These are phyloP conservation scores for Fusarium sp. DNA, from an alignment of 2,329 filamentous ascomycete genomes.

Conservation along the genomic window DNA sequence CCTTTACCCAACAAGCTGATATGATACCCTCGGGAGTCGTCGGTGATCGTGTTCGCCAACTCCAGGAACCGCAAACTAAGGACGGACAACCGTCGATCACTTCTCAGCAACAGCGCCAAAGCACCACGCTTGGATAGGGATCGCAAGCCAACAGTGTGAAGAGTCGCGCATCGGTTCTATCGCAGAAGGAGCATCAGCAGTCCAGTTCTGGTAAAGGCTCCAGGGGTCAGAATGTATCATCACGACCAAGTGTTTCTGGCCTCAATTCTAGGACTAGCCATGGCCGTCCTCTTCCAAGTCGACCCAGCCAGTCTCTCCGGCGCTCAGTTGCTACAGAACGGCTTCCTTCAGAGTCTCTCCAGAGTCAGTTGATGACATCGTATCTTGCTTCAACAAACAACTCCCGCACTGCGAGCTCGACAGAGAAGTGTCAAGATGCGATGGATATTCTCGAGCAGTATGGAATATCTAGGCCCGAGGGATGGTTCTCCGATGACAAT, in stretches of 20 bases:
- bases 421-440: slow-evolving; percentile 59
- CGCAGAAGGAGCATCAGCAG: slow-evolving; percentile 26
- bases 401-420: slow-evolving; percentile 53
- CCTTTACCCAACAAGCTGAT: slow-evolving; percentile 27
- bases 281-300: background rate
- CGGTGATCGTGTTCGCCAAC: slow-evolving; percentile 50
- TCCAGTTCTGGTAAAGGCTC: background rate
- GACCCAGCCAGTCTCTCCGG: background rate
- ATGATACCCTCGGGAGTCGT: slow-evolving; percentile 50
- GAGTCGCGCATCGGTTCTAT: slow-evolving; percentile 43
- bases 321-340: slow-evolving; percentile 17
- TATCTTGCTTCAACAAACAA: slow-evolving; percentile 31
- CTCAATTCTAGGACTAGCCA: slow-evolving; percentile 16
- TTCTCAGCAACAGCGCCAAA: slow-evolving; percentile 45
- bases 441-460: slow-evolving; percentile 64
- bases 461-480: slow-evolving; percentile 62
- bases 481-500: slow-evolving; percentile 63
- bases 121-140: slow-evolving; percentile 50
- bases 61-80: slow-evolving; percentile 38
- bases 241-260: slow-evolving; percentile 27
- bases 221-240: slow-evolving; percentile 10
- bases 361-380: background rate
- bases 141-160: slow-evolving; percentile 47
- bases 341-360: slow-evolving; percentile 7
- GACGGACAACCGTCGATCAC: slow-evolving; percentile 18